Conservation (phyloP, 1,284 basidiomycete genomes). For the Coriolopsis trogii region DNA sequence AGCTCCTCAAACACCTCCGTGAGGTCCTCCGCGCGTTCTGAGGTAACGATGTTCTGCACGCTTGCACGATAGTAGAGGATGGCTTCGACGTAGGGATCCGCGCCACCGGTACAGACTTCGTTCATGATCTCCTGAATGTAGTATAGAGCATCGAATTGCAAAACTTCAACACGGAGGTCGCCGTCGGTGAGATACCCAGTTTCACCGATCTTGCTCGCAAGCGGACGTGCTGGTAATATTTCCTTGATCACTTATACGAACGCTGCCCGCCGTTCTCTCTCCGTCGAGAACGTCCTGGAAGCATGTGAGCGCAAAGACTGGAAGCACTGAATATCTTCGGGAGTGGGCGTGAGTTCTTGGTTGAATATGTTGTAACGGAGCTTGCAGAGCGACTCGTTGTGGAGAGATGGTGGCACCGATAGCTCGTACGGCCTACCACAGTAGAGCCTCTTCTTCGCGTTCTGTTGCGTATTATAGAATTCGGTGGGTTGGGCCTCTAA, state of each 20-base stretch:
- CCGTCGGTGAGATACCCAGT: neutral
- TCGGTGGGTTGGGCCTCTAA: neutral
- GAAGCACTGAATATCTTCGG: conserved; percentile 9
- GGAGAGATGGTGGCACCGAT: conserved; percentile 3
- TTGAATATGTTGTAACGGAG: conserved; percentile 6
- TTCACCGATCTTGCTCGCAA: neutral
- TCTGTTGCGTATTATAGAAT: neutral
- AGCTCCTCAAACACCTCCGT: neutral
- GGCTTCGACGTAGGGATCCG: conserved; percentile 5
- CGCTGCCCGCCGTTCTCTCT: neutral
- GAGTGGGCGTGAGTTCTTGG: neutral
- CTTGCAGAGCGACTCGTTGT: conserved; percentile 4
- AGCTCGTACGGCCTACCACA: neutral
- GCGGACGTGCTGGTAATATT: neutral
- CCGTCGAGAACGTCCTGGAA: neutral
- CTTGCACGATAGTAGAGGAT: conserved; percentile 5
- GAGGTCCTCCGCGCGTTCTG: neutral
- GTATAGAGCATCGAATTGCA: neutral
- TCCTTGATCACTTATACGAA: neutral
- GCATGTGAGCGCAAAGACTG: neutral
- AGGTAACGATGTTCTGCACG: neutral
- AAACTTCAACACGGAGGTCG: neutral
- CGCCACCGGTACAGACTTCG: neutral
- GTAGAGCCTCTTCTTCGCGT: neutral
- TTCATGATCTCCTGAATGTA: conserved; percentile 1